Evolutionary conservation across 352 stramenopile genomes (phyloP).

Genomic region (Globisporangium parvum): DNA sequence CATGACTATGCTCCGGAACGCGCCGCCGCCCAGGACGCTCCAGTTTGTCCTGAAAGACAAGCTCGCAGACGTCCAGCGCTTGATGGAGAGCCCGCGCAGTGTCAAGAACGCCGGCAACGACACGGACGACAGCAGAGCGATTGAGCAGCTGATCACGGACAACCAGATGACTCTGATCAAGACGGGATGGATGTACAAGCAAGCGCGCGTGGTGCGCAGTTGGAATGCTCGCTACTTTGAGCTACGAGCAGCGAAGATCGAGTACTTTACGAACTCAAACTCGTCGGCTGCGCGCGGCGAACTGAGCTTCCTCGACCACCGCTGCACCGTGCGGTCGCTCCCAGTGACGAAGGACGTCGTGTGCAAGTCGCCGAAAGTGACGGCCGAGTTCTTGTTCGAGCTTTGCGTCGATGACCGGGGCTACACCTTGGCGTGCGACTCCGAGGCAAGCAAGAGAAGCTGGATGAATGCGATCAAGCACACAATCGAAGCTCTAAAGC

Average conservation of each 20-base stretch:
- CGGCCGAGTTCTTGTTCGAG: slow-evolving; percentile 67
- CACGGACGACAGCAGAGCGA: slow-evolving; percentile 69
- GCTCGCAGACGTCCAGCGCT: slow-evolving; percentile 69
- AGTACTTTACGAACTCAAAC: slow-evolving; percentile 83
- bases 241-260: slow-evolving; percentile 79
- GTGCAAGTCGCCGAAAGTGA: slow-evolving; percentile 62
- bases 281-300: slow-evolving; percentile 69
- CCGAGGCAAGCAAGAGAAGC: slow-evolving; percentile 74
- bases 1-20: slow-evolving; percentile 74
- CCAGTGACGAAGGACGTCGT: slow-evolving; percentile 55
- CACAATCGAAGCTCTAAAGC: slow-evolving; percentile 78
- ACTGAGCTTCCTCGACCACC: slow-evolving; percentile 72
- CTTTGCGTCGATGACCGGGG: slow-evolving; percentile 65
- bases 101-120: slow-evolving; percentile 71
- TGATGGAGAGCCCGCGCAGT: slow-evolving; percentile 66
- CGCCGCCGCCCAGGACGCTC: slow-evolving; percentile 62
- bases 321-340: slow-evolving; percentile 70
- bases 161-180: slow-evolving; percentile 83
- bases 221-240: slow-evolving; percentile 87
- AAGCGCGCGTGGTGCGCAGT: slow-evolving; percentile 71
- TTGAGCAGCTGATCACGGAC: slow-evolving; percentile 76
- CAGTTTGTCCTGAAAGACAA: slow-evolving; percentile 85
- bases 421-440: slow-evolving; percentile 80
- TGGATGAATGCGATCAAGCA: slow-evolving; percentile 86
- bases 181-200: slow-evolving; percentile 85